A percentile compares a stretch with the other conserved stretches of the same genome.
Evolutionary conservation across 179 eudicot genomes (phyloP).

Genomic region (Amaranthus tricolor): DNA sequence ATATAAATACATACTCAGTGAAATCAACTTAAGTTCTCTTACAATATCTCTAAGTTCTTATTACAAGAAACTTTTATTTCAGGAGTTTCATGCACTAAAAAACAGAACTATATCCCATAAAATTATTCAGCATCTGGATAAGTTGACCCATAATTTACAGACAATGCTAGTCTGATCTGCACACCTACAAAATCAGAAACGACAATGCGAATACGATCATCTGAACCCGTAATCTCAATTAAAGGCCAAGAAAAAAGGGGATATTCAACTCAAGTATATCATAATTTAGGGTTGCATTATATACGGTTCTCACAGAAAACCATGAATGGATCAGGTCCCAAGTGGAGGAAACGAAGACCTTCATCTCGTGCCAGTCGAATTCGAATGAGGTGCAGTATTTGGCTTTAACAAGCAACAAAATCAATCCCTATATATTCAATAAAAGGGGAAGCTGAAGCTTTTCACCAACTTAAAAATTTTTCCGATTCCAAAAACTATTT

Average conservation of each 20-base stretch:
- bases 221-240: slow-evolving; percentile 4
- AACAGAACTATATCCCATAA: neutral
- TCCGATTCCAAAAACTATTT: neutral
- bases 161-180: slow-evolving; percentile 6
- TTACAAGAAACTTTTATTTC: too few species aligned
- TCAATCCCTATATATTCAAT: slow-evolving; percentile 16
- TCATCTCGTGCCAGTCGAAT: slow-evolving; percentile 20
- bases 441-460: slow-evolving; percentile 22
- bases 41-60: too few species aligned
- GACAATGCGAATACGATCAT: slow-evolving; percentile 9
- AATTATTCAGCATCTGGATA: neutral
- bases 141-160: slow-evolving; percentile 19
- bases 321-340: slow-evolving; percentile 22
- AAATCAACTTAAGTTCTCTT: too few species aligned
- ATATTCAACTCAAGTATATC: neutral
- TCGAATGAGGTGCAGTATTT: neutral
- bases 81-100: neutral
- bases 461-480: neutral
- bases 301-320: slow-evolving; percentile 13
- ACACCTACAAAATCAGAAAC: slow-evolving; percentile 8
- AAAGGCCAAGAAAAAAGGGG: slow-evolving; percentile 2
- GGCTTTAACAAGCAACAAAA: slow-evolving; percentile 1
- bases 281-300: slow-evolving; percentile 29
- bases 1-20: too few species aligned
- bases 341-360: slow-evolving; percentile 12